phyloP scores from a whole-genome alignment of 1,284 basidiomycete species.

The Fistulina hepatica region DNA sequence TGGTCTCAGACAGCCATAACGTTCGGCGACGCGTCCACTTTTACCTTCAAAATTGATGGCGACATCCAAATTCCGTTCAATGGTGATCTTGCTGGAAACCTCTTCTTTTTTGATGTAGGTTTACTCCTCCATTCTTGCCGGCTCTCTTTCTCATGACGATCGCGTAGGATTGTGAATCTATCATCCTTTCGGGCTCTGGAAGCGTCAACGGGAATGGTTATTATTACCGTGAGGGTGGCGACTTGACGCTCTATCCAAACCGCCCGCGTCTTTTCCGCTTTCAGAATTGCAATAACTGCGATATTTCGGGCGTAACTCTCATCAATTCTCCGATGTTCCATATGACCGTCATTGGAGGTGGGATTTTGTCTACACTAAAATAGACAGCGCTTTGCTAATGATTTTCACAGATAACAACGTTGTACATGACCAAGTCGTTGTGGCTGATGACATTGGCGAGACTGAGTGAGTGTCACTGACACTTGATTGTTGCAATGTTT shows the following conservation, averaged over 20 bases:
- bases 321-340: slow-evolving; percentile 13
- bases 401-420: no score
- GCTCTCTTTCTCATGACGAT: not conserved
- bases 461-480: slow-evolving; percentile 10
- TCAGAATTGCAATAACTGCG: not conserved
- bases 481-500: slow-evolving; percentile 9
- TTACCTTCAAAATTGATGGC: slow-evolving; percentile 15
- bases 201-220: slow-evolving; percentile 18
- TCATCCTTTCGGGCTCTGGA: slow-evolving; percentile 15
- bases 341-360: slow-evolving; percentile 12
- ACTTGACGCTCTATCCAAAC: no score
- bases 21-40: slow-evolving; percentile 15
- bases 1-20: slow-evolving; percentile 12
- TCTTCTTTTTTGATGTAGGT: slow-evolving; percentile 15
- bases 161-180: slow-evolving; percentile 16
- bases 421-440: no score
- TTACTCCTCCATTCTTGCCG: not conserved
- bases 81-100: slow-evolving; percentile 13
- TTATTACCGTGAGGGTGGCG: slow-evolving; percentile 14
- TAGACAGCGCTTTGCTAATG: no score
- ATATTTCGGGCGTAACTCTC: slow-evolving; percentile 4
- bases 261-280: not conserved
- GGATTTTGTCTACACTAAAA: no score
- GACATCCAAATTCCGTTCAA: slow-evolving; percentile 14
- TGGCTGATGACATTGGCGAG: not conserved